Percentiles rank a stretch among this genome's conserved stretches.
phyloP scores from a whole-genome alignment of 164 flowering plant species.

The Nelumbo lutea region DNA sequence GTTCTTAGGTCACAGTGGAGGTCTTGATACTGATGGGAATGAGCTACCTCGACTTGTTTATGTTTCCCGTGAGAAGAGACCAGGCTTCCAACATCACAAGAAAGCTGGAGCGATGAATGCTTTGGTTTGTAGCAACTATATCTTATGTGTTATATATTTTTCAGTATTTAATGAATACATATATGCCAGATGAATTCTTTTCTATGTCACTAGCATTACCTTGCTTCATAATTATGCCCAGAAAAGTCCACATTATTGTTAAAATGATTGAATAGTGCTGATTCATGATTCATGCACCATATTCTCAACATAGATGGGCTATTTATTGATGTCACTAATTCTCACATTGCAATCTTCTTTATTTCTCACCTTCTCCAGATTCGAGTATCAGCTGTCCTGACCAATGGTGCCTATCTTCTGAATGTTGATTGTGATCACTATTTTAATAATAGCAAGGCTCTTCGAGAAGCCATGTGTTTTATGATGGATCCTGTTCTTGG shows the following conservation, averaged over 20 bases:
- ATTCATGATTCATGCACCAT: too few species aligned
- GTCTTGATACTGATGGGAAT: slow-evolving; percentile 93
- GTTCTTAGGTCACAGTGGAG: slow-evolving; percentile 95
- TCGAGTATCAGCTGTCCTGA: slow-evolving; percentile 94
- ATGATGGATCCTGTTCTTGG: slow-evolving; percentile 92
- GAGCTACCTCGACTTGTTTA: slow-evolving; percentile 94
- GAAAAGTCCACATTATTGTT: too few species aligned
- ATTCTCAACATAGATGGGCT: too few species aligned
- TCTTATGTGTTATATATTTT: background rate
- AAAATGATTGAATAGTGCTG: too few species aligned
- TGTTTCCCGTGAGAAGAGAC: slow-evolving; percentile 98
- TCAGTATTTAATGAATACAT: too few species aligned
- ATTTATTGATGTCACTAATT: too few species aligned
- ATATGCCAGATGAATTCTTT: too few species aligned
- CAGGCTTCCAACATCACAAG: slow-evolving; percentile 98
- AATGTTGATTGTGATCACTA: slow-evolving; percentile 99
- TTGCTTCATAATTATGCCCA: too few species aligned
- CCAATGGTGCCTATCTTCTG: slow-evolving; percentile 94
- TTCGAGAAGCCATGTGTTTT: slow-evolving; percentile 98
- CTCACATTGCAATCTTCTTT: too few species aligned
- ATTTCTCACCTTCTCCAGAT: slow-evolving; percentile 38
- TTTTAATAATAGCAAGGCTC: slow-evolving; percentile 97
- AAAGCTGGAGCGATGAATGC: slow-evolving; percentile 99
- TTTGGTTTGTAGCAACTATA: slow-evolving; percentile 47
- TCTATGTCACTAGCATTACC: too few species aligned